Evolutionary conservation across 805 yeast genomes (phyloP).

Genomic region (Wickerhamomyces bisporus): DNA sequence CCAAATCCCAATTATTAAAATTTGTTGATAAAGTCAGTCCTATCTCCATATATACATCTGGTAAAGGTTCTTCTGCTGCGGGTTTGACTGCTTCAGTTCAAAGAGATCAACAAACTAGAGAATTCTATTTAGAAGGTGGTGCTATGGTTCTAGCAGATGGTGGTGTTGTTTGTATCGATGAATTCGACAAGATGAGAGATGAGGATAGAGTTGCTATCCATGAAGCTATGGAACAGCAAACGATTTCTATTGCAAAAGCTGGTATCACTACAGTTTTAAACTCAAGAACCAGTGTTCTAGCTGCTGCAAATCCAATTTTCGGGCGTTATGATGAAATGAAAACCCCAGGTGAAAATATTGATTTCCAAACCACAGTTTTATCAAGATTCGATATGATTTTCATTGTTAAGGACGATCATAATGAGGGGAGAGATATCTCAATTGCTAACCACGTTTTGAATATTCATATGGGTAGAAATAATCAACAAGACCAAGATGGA

Average conservation of each 20-base stretch:
- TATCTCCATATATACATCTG: slow-evolving; percentile 92
- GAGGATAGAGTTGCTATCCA: slow-evolving; percentile 98
- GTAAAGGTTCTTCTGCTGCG: slow-evolving; percentile 99
- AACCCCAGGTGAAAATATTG: slow-evolving; percentile 96
- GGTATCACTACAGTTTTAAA: slow-evolving; percentile 96
- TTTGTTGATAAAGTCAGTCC: slow-evolving; percentile 95
- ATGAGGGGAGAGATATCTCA: slow-evolving; percentile 74
- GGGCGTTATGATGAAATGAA: slow-evolving; percentile 96
- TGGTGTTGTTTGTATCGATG: slow-evolving; percentile 98
- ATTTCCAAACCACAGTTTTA: slow-evolving; percentile 92
- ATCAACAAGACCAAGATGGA: slow-evolving; percentile 48
- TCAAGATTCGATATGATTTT: slow-evolving; percentile 99
- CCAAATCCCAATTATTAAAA: slow-evolving; percentile 91
- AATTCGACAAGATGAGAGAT: slow-evolving; percentile 98
- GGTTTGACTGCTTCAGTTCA: slow-evolving; percentile 98
- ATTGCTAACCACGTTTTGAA: slow-evolving; percentile 95
- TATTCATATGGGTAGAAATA: slow-evolving; percentile 80
- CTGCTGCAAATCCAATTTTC: slow-evolving; percentile 96
- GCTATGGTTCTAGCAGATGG: slow-evolving; percentile 99
- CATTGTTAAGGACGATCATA: slow-evolving; percentile 93
- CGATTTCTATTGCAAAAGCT: slow-evolving; percentile 97
- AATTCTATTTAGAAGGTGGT: slow-evolving; percentile 96
- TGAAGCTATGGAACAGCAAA: slow-evolving; percentile 99
- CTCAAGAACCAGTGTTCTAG: slow-evolving; percentile 93
- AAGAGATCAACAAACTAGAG: slow-evolving; percentile 81